These are phyloP conservation scores for Xerocomellus amylosporus DNA, from an alignment of 768 basidiomycete genomes.

Conservation along the genomic window DNA sequence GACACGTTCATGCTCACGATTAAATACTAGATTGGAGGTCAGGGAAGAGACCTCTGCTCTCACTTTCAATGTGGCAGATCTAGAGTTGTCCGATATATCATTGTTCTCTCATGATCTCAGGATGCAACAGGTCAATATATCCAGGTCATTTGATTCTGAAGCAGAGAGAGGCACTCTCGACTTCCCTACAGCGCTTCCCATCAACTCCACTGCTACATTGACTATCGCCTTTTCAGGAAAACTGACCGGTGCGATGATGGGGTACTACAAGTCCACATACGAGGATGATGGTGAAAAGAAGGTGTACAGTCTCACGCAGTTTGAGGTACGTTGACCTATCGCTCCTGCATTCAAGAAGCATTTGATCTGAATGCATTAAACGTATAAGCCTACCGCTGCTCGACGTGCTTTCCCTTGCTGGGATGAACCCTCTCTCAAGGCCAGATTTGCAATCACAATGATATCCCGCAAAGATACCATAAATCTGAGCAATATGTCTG, in stretches of 20 bases:
- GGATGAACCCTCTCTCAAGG: constrained; percentile 92
- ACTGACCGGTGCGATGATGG: constrained; percentile 72
- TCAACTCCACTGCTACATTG: constrained; percentile 67
- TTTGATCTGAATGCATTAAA: constrained; percentile 2
- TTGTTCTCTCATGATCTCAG: constrained; percentile 56
- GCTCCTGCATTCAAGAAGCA: background rate
- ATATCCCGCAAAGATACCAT: constrained; percentile 74
- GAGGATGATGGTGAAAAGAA: constrained; percentile 62
- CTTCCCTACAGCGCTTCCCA: constrained; percentile 57
- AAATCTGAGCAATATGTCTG: constrained; percentile 87
- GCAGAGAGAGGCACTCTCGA: constrained; percentile 64
- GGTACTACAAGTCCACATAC: constrained; percentile 74
- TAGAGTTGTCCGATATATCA: constrained; percentile 56
- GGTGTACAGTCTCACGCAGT: constrained; percentile 83
- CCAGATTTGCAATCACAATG: constrained; percentile 74
- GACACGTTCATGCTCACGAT: background rate
- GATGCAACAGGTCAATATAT: constrained; percentile 43
- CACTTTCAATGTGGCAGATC: constrained; percentile 61
- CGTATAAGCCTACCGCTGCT: constrained; percentile 73
- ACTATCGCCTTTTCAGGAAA: constrained; percentile 66
- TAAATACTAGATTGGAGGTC: constrained; percentile 54
- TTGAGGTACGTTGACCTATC: constrained; percentile 51
- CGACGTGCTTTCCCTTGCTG: constrained; percentile 83
- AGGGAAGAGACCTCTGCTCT: constrained; percentile 56
- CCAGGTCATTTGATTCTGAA: constrained; percentile 53